Evolutionary conservation across 1,284 basidiomycete species (phyloP), one percentile per base, ranked within the genome.

Genomic region (Tylopilus sp.): DNA sequence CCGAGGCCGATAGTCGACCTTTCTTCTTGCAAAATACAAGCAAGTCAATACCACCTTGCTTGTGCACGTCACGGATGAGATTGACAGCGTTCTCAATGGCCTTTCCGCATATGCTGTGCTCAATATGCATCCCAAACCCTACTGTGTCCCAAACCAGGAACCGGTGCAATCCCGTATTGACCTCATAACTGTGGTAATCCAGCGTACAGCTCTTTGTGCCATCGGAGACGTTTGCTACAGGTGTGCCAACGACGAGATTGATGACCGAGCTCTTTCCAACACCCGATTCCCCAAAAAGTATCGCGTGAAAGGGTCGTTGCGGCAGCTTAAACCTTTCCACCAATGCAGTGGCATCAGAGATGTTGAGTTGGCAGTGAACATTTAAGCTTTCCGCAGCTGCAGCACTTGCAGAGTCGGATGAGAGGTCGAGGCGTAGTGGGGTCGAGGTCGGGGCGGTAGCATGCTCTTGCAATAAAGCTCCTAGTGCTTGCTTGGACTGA

Each of bases 111-210:
- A 58, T 7, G 42, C 49, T 48, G 13, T 58, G 51, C 8, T 47
- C 53, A 13, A 54, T 37, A 15, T 41, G 5, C 6, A 20, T 28
- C 24, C 52, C 65, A 22, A 69, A 48, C 19, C 65, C 65, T 8
- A 68, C 66, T 15, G 74, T 76, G 43, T 75, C 74, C 68, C 69
- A 76, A 36, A 76, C 50, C 4, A 53, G 50, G 50, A 70, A 66
- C 39, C 59, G 52, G 31, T 57, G 52, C 35, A 50, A 26, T 43
- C 60, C 57, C 5, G 62, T 57, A 19, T 56, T 58, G 45, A 67
- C 40, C 39, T 52, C 45, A 41, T 70, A 54, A n/a, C 52, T 40
- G 32, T 40, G 19, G 17, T 50, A 62, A 15, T 57, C 54, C 48
- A 70, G 26, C 8, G 66, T 70, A 32, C 65, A 70, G 45, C 59